These are phyloP conservation scores for Eremothecium coryli DNA, from an alignment of 1,139 yeast genomes.

Conservation along the genomic window DNA sequence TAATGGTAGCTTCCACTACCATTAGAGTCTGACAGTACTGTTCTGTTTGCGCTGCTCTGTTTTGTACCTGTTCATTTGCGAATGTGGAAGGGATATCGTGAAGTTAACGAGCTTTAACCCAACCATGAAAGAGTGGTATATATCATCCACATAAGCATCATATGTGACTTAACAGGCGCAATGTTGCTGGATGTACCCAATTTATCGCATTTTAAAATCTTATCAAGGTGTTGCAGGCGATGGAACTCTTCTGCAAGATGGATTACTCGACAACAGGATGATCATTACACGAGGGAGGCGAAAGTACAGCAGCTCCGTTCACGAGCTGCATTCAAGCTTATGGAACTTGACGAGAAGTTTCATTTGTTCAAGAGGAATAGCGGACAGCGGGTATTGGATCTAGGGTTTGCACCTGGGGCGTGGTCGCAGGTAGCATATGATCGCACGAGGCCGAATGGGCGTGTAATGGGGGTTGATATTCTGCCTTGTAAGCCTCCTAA, in stretches of 20 bases:
- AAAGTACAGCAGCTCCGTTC: constrained; percentile 57
- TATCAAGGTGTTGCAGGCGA: constrained; percentile 9
- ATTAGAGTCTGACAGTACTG: too few species aligned
- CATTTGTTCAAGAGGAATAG: constrained; percentile 42
- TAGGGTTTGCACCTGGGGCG: constrained; percentile 94
- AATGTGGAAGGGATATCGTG: too few species aligned
- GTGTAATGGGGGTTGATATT: constrained; percentile 77
- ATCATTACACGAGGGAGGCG: constrained; percentile 58
- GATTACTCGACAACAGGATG: constrained; percentile 62
- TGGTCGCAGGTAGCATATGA: constrained; percentile 81
- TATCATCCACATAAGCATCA: too few species aligned
- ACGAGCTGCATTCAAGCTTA: constrained; percentile 82
- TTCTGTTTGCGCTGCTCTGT: too few species aligned
- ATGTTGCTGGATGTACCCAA: too few species aligned
- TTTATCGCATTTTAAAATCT: too few species aligned
- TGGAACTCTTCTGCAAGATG: constrained; percentile 40
- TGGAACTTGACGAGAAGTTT: constrained; percentile 59
- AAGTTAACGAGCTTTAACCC: too few species aligned
- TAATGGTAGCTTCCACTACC: too few species aligned
- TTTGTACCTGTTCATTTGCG: too few species aligned
- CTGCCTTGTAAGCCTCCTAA: constrained; percentile 68
- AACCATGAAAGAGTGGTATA: too few species aligned
- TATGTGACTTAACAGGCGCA: too few species aligned
- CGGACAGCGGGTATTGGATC: constrained; percentile 57
- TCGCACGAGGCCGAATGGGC: constrained; percentile 48